Conservation (phyloP, 2,329 filamentous ascomycete species). For the Fonsecaea pugnacius region DNA sequence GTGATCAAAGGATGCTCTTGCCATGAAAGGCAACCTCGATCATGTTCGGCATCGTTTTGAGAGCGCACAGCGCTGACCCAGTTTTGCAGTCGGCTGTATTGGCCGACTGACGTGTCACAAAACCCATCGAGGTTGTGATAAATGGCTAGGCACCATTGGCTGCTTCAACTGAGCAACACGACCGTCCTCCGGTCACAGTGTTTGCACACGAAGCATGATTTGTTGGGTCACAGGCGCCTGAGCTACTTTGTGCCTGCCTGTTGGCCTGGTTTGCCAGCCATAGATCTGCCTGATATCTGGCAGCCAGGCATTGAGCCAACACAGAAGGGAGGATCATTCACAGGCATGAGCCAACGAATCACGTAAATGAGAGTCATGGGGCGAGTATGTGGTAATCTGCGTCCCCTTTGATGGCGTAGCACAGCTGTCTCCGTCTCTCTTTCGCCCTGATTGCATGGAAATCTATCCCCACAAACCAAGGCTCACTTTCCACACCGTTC, state of each 20-base stretch:
- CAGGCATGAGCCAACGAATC: slow-evolving; percentile 22
- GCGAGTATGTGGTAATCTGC: slow-evolving; percentile 17
- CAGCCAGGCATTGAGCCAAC: slow-evolving; percentile 19
- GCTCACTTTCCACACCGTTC: slow-evolving; percentile 15
- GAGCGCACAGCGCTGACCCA: background rate
- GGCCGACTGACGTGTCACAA: slow-evolving; percentile 29
- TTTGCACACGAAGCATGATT: slow-evolving; percentile 23
- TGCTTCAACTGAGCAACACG: slow-evolving; percentile 18
- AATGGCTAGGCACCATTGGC: slow-evolving; percentile 20
- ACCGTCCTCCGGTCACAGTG: slow-evolving; percentile 10
- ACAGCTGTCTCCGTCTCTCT: slow-evolving; percentile 6
- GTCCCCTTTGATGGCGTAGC: slow-evolving; percentile 16
- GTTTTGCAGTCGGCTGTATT: slow-evolving; percentile 16
- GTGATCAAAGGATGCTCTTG: background rate
- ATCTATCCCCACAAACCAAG: slow-evolving; percentile 3
- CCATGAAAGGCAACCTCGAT: background rate
- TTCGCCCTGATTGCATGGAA: background rate
- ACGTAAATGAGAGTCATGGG: slow-evolving; percentile 16
- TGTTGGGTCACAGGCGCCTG: slow-evolving; percentile 25
- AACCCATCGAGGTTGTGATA: slow-evolving; percentile 14
- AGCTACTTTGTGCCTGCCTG: slow-evolving; percentile 15
- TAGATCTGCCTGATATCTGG: slow-evolving; percentile 25
- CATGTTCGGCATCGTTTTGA: background rate
- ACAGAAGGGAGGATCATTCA: slow-evolving; percentile 10
- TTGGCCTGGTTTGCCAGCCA: slow-evolving; percentile 13